Conservation (phyloP, 2,329 filamentous ascomycete genomes). For the Thyridium curvatum region DNA sequence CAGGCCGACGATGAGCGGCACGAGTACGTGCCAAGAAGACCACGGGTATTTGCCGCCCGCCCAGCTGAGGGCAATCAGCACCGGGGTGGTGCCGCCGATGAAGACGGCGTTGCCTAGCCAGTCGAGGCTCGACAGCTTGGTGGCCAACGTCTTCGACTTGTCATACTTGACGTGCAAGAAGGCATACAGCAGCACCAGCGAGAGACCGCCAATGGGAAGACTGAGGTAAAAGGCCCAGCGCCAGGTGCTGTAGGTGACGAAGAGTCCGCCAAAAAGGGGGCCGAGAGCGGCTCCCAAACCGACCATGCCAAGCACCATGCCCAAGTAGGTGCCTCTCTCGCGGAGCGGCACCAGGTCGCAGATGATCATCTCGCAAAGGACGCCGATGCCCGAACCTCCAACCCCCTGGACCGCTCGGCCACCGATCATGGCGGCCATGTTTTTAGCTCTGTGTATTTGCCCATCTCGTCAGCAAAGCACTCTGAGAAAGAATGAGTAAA, state of each 20-base stretch:
- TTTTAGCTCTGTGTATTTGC: conserved; percentile 11
- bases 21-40: conserved; percentile 40
- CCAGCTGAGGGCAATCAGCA: conserved; percentile 51
- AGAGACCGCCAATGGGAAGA: conserved; percentile 21
- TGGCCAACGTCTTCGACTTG: conserved; percentile 5
- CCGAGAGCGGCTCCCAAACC: background rate
- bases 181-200: conserved; percentile 11
- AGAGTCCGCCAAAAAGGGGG: background rate
- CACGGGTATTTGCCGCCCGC: conserved; percentile 47
- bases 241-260: background rate
- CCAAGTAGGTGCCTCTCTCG: conserved; percentile 15
- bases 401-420: conserved; percentile 28
- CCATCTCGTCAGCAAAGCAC: background rate
- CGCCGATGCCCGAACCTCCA: conserved; percentile 26
- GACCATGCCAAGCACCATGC: conserved; percentile 6
- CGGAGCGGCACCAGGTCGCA: conserved; percentile 21
- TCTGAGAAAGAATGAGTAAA: background rate
- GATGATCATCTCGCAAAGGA: conserved; percentile 25
- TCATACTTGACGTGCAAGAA: conserved; percentile 16
- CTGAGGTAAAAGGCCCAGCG: conserved; percentile 20
- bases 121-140: conserved; percentile 25
- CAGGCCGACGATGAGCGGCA: conserved; percentile 25
- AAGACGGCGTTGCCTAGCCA: conserved; percentile 32
- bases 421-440: conserved; percentile 21
- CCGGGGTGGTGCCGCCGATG: conserved; percentile 23